Evolutionary conservation across 73 alveolate species (phyloP).

Genomic region (Paramecium sexaurelia): DNA sequence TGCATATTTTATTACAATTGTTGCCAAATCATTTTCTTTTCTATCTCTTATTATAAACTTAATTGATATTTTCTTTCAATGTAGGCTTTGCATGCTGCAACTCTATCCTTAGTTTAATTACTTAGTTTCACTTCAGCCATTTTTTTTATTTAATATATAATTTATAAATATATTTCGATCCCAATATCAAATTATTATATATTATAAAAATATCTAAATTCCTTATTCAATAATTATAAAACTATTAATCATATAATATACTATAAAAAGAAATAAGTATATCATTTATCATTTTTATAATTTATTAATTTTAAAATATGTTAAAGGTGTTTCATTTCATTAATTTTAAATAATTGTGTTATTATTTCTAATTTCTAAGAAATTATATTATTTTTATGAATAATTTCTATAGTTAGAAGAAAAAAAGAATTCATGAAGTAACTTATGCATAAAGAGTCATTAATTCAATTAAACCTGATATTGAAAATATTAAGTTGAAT

Average conservation of each 20-base stretch:
- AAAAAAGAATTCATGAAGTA: not conserved
- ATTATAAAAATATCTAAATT: not conserved
- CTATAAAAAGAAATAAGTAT: no score
- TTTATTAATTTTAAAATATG: no score
- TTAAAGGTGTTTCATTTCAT: no score
- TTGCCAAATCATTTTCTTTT: slow-evolving; percentile 70
- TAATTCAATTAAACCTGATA: not conserved
- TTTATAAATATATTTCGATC: not conserved
- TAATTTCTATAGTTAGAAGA: not conserved
- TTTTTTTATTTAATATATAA: not conserved
- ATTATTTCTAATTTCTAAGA: no score
- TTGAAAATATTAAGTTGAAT: not conserved
- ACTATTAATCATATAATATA: no score
- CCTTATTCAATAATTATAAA: no score
- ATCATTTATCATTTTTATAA: no score
- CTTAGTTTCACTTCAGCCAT: slow-evolving; percentile 41
- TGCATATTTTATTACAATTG: slow-evolving; percentile 63
- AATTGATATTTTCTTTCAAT: slow-evolving; percentile 60
- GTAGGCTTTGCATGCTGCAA: slow-evolving; percentile 62
- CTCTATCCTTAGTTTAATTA: slow-evolving; percentile 59
- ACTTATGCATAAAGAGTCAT: slow-evolving; percentile 23
- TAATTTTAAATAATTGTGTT: no score
- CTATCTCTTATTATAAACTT: not conserved
- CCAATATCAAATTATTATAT: not conserved
- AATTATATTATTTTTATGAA: not conserved